Evolutionary conservation across 2,329 filamentous ascomycete genomes (phyloP).

Genomic region (Triangularia setosa): DNA sequence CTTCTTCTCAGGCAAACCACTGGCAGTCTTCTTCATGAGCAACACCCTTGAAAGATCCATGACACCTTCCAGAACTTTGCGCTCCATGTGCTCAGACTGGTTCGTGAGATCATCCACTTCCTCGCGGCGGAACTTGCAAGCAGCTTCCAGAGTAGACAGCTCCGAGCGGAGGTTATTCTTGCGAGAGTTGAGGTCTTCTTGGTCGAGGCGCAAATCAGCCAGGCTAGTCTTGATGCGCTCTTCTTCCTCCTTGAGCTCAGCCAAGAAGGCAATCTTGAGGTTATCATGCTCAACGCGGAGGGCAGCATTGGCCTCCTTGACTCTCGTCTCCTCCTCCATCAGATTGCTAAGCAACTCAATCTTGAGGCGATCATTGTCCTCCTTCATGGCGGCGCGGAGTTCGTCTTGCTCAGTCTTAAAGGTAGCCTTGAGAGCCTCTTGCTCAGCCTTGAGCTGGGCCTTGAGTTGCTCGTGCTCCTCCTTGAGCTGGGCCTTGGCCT

Average conservation of each 20-base stretch:
- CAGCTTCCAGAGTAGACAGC: constrained; percentile 86
- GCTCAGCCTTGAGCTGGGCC: constrained; percentile 10
- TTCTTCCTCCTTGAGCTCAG: constrained; percentile 49
- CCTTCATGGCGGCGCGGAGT: constrained; percentile 15
- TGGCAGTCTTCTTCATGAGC: constrained; percentile 52
- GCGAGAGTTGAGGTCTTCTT: constrained; percentile 71
- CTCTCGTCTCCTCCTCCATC: constrained; percentile 22
- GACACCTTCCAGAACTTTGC: constrained; percentile 88
- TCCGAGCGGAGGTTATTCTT: constrained; percentile 80
- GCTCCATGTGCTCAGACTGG: constrained; percentile 83
- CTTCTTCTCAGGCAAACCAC: neutral
- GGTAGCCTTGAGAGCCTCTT: constrained; percentile 12
- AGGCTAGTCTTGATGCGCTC: constrained; percentile 52
- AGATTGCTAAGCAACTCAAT: constrained; percentile 21
- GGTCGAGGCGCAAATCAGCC: constrained; percentile 58
- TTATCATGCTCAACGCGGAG: constrained; percentile 24
- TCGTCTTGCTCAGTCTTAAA: constrained; percentile 17
- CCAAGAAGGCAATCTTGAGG: constrained; percentile 35
- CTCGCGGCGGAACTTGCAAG: constrained; percentile 80
- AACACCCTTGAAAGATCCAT: constrained; percentile 93
- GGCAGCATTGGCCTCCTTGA: constrained; percentile 23
- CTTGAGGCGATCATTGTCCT: constrained; percentile 26
- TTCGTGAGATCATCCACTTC: constrained; percentile 88
- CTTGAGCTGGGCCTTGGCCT: constrained; percentile 13
- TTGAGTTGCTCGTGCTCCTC: constrained; percentile 19